Conservation (phyloP, 2,329 filamentous ascomycete genomes). For the Xylariaceae sp. region DNA sequence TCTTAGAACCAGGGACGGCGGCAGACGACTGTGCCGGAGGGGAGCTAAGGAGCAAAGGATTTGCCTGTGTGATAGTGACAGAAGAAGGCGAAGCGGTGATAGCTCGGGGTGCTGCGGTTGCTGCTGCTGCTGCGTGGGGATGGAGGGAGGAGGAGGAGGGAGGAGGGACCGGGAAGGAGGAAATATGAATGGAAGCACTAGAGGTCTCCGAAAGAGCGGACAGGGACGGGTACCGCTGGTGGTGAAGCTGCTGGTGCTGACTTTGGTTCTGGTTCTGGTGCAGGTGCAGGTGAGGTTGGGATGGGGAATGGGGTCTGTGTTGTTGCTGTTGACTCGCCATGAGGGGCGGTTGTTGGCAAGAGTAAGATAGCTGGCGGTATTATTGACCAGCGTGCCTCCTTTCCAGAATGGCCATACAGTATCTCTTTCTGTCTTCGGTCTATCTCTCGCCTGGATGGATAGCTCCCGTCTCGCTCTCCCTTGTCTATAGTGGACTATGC, state of each 20-base stretch:
- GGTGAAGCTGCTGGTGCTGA: too few relatives aligned
- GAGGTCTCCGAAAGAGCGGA: constrained; percentile 35
- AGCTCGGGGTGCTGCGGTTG: neutral
- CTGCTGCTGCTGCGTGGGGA: neutral
- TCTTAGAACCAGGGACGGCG: constrained; percentile 21
- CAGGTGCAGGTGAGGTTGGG: neutral
- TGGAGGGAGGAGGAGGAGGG: constrained; percentile 1
- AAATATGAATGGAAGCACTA: constrained; percentile 36
- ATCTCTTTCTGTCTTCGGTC: neutral
- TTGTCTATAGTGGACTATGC: constrained; percentile 1
- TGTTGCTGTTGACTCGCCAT: constrained; percentile 6
- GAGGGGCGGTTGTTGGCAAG: constrained; percentile 12
- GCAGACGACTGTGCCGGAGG: constrained; percentile 22
- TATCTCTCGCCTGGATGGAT: constrained; percentile 8
- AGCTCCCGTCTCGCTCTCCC: neutral
- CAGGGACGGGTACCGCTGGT: constrained; percentile 24
- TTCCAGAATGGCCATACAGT: neutral
- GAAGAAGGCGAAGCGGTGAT: too few relatives aligned
- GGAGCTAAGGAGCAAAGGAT: constrained; percentile 27
- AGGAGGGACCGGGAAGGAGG: constrained; percentile 24
- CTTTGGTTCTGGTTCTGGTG: too few relatives aligned
- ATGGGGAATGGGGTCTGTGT: neutral
- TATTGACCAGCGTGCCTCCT: constrained; percentile 11
- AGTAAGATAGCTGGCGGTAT: neutral
- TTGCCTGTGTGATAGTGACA: neutral